Evolutionary conservation across 306 rosid species (phyloP).

Genomic region (Glycyrrhiza uralensis): DNA sequence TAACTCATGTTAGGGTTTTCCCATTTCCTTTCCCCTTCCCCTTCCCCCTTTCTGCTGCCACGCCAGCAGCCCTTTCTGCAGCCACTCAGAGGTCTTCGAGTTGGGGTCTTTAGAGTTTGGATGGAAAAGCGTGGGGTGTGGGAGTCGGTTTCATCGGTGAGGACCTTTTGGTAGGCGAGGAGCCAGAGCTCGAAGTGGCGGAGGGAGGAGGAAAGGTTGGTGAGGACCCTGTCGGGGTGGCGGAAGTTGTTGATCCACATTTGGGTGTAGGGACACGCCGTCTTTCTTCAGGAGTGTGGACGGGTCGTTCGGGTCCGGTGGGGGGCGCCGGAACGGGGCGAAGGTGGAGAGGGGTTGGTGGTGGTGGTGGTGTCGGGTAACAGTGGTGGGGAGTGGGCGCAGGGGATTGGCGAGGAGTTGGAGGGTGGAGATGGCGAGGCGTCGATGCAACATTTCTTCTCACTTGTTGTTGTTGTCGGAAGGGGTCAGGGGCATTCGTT

Average conservation of each 20-base stretch:
- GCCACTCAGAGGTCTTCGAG: constrained; percentile 73
- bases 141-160: constrained; percentile 78
- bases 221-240: constrained; percentile 53
- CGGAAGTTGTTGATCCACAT: constrained; percentile 87
- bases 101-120: constrained; percentile 47
- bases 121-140: constrained; percentile 63
- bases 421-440: constrained; percentile 46
- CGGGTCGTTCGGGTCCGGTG: constrained; percentile 66
- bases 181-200: constrained; percentile 87
- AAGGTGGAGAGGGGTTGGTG: constrained; percentile 38
- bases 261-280: constrained; percentile 60
- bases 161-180: constrained; percentile 82
- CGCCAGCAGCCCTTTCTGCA: too few species aligned
- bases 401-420: constrained; percentile 29
- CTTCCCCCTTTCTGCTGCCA: too few species aligned
- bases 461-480: background rate
- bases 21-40: too few species aligned
- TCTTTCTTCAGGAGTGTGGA: constrained; percentile 64
- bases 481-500: constrained; percentile 26
- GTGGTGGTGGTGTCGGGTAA: constrained; percentile 27
- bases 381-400: constrained; percentile 7
- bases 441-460: constrained; percentile 60
- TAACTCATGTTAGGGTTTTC: too few species aligned
- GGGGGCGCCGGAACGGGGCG: constrained; percentile 40
- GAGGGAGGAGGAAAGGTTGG: constrained; percentile 61